A percentile compares a stretch with the other conserved stretches of the same genome.
phyloP scores from a whole-genome alignment of 768 basidiomycete species.

The Tricholoma hemisulphureum region DNA sequence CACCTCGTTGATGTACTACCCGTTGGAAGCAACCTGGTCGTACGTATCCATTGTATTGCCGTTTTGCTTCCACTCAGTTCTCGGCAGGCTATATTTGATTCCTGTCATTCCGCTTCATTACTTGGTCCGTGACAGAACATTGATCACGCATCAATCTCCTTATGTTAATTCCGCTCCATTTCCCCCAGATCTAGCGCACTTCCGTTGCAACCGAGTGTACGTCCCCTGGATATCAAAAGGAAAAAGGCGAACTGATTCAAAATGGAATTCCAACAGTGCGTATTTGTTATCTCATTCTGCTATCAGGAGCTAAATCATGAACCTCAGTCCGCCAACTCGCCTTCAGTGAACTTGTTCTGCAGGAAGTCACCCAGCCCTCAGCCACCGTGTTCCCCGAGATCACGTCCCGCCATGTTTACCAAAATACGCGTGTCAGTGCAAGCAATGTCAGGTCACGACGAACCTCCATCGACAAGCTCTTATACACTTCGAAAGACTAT shows the following conservation, averaged over 20 bases:
- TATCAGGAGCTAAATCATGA: not conserved
- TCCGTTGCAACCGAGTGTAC: conserved; percentile 43
- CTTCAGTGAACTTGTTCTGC: conserved; percentile 6
- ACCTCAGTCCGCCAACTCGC: conserved; percentile 17
- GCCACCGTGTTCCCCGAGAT: conserved; percentile 6
- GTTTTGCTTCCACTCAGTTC: conserved; percentile 1
- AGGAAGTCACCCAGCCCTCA: not conserved
- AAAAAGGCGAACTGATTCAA: conserved; percentile 31
- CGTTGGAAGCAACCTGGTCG: conserved; percentile 35
- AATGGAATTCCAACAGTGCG: conserved; percentile 33
- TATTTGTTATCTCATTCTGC: not conserved
- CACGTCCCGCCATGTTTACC: conserved; percentile 22
- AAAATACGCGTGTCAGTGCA: conserved; percentile 21
- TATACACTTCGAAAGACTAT: conserved; percentile 8
- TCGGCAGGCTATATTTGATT: conserved; percentile 34
- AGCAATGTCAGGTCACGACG: conserved; percentile 15
- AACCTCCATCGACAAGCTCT: conserved; percentile 24
- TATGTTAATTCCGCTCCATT: not conserved
- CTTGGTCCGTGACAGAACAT: conserved; percentile 27
- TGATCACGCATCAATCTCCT: no score
- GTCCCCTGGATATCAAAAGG: conserved; percentile 49
- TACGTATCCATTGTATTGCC: conserved; percentile 13
- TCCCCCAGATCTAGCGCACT: conserved; percentile 40
- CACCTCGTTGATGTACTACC: conserved; percentile 39
- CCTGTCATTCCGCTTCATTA: conserved; percentile 42